Base-by-base conservation (phyloP, 2,329 filamentous ascomycete genomes). In the Corynespora cassiicola region DNA sequence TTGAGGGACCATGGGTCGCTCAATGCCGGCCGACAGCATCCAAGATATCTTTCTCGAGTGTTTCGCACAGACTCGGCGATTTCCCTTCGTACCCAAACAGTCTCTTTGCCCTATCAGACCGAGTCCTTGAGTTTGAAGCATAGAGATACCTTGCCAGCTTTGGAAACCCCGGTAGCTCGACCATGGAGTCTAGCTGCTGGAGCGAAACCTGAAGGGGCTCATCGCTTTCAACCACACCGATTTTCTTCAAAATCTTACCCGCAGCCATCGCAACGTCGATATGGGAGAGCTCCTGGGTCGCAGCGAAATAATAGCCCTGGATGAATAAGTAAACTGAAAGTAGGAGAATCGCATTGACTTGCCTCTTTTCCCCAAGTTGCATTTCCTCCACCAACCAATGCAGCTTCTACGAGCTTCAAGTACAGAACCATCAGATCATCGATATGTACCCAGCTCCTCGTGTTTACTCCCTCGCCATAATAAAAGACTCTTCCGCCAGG, bases 341-440 rank as follows among this genome's bases (percentile, higher is more conserved):
- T 15, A 16, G 14, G n/a, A 29, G 17, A 22, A 14, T 18, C 14
- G 18, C 8, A 11, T 21, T 7, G 11, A 34, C 34, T 7, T 45
- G 47, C 60, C 20, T 57, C 66, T 15, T 66, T 56, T 1, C 81
- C 82, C 73, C 86, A 88, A 0, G 69, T 80, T 0, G 77, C 78
- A 54, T 77, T 78, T 1, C 19, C 33, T 2, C 46, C 35, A 1
- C 39, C 29, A 0, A 68, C 56, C 1, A 71, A 66, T 0, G 82
- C 82, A 2, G 77, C 78, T 37, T 83, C 76, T 0, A 78, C 74
- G 0, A 87, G 68, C 4, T 73, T 59, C 2, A 78, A 48, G 39
- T 80, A 83, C 0, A 86, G 42, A 0, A 64, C 55, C 25, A 75
- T 77, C 0, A 87, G 63, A 50, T 87, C 84, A 44, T 85, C 76